phyloP scores from a whole-genome alignment of 2,329 filamentous ascomycete genomes.

The Sordariomycetes sp. region DNA sequence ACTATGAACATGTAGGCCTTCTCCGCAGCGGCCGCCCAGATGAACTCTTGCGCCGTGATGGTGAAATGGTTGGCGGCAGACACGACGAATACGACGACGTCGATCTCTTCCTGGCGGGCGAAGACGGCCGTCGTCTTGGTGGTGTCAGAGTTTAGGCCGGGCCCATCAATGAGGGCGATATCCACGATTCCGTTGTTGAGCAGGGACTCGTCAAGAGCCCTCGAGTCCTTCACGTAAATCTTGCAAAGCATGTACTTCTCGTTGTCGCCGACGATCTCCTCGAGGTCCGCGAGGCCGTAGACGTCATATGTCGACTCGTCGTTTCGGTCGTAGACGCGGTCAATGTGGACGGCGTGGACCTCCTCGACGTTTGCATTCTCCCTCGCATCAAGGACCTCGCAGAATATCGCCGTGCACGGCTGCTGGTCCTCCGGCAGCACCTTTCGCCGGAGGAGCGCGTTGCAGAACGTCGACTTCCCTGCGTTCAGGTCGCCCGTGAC shows the following conservation, averaged over 20 bases:
- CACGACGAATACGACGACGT: constrained; percentile 96
- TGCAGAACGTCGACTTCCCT: constrained; percentile 97
- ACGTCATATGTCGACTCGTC: constrained; percentile 93
- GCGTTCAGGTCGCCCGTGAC: constrained; percentile 94
- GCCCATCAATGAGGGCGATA: constrained; percentile 93
- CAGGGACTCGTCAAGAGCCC: constrained; percentile 81
- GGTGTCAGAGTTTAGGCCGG: constrained; percentile 89
- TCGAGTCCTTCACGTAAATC: constrained; percentile 84
- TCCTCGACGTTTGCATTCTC: constrained; percentile 89
- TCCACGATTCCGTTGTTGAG: constrained; percentile 97
- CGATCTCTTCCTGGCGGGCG: constrained; percentile 93
- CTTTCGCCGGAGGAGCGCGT: constrained; percentile 85
- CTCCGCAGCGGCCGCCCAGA: constrained; percentile 86
- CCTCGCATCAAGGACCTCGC: constrained; percentile 83
- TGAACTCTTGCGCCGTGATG: constrained; percentile 93
- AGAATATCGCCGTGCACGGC: constrained; percentile 96
- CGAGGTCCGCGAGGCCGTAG: constrained; percentile 63
- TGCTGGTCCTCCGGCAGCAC: constrained; percentile 94
- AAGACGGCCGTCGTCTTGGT: constrained; percentile 96
- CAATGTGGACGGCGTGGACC: constrained; percentile 85
- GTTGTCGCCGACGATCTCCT: constrained; percentile 83
- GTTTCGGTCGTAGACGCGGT: constrained; percentile 67
- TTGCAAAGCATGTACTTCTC: constrained; percentile 88
- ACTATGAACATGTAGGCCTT: constrained; percentile 99
- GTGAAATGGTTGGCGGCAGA: constrained; percentile 98